Base-by-base conservation (phyloP, 257 asterid species). In the Solanum acaule region DNA sequence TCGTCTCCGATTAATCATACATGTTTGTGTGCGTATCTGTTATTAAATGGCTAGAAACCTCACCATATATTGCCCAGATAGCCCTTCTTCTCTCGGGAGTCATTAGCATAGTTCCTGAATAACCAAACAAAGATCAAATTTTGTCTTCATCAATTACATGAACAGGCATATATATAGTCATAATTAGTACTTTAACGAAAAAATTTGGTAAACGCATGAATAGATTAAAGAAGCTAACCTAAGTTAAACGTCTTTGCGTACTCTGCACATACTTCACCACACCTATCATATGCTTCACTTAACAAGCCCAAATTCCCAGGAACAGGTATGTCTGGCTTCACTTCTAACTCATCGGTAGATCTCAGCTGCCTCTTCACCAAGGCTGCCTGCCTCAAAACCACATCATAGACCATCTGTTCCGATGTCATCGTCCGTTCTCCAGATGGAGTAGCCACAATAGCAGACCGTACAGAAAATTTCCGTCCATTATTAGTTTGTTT, bases 51-150 rank as follows among this genome's bases (percentile, higher is more conserved):
- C 18, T 72, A 88, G 87, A 88, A 70, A 29, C 81, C 93, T 93
- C 89, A 97, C 99, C 99, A 73, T 97, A 97, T 56, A 97, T 97
- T 27, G 99, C 99, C 99, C 99, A 97, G 56, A 97, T 95, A 89
- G 99, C 99, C 91, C 92, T 93, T 88, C 95, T 91, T 86, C 99
- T 94, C 93, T 96, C 98, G 1, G 99, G 96, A 10, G 99, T 97
- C 99, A 97, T 97, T 34, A 97, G 93, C 94, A 94, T 25, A 8
- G 99, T 97, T 79, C 99, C 99, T 97, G 93, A 29, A 84, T 90
- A 90, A 81, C 63, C 87, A 76, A 79, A 52, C 70, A 34, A 52
- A 72, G 72, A 73, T 49, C 85, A 37, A 37, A 12, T 1, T 81
- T 44, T 27, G n/a, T 84, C 52, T 37, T 40, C 84, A 79, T 11